phyloP scores from a whole-genome alignment of 1,284 basidiomycete genomes.

The Rhodotorula sp. region DNA sequence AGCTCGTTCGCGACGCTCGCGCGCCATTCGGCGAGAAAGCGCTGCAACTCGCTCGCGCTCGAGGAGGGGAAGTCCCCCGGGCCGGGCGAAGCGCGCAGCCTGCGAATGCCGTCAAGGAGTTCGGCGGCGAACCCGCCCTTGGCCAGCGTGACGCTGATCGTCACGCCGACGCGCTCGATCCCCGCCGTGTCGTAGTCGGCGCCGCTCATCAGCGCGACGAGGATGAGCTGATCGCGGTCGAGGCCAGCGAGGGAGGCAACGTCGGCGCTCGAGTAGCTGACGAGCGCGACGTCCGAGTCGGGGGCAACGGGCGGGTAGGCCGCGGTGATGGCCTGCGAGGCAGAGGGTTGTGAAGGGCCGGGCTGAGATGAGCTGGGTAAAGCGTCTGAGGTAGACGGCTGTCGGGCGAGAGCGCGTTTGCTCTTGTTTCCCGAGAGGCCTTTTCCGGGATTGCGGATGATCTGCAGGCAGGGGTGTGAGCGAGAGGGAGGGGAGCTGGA shows the following conservation, averaged over 20 bases:
- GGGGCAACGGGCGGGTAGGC: constrained; percentile 1
- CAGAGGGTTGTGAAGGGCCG: not conserved
- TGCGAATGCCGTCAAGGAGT: constrained; percentile 58
- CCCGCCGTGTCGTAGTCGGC: constrained; percentile 73
- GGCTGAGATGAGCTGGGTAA: not conserved
- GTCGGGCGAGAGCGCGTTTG: not conserved
- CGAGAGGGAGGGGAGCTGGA: constrained; percentile 46
- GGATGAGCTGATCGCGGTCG: constrained; percentile 72
- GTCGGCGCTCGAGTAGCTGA: constrained; percentile 49
- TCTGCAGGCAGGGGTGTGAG: constrained; percentile 54
- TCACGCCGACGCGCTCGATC: constrained; percentile 47
- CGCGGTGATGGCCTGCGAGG: not conserved
- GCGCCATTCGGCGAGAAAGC: constrained; percentile 67
- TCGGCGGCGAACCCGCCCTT: constrained; percentile 52
- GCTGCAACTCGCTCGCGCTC: not conserved
- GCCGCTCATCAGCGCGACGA: constrained; percentile 81
- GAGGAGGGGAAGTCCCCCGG: not conserved
- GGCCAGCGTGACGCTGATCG: constrained; percentile 55
- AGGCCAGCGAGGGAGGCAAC: constrained; percentile 64
- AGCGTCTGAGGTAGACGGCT: not conserved
- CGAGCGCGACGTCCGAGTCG: not conserved
- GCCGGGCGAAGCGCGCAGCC: not conserved
- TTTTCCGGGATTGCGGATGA: constrained; percentile 70
- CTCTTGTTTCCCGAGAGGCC: constrained; percentile 53
- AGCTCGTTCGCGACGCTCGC: constrained; percentile 67